Evolutionary conservation across 441 rosid genomes (phyloP).

Genomic region (Cnidoscolus chayamansa): DNA sequence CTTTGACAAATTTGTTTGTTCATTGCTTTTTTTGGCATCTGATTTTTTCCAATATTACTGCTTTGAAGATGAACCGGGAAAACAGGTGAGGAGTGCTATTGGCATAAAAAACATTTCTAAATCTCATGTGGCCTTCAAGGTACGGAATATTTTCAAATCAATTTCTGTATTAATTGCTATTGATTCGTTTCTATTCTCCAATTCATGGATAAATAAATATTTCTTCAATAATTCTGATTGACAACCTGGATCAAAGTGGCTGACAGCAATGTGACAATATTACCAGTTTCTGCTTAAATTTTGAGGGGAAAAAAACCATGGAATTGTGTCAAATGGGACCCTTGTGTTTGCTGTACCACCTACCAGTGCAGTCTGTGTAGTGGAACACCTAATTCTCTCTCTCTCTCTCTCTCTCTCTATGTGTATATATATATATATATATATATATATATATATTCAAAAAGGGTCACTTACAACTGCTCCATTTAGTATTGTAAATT

Average conservation of each 20-base stretch:
- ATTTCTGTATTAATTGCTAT: not conserved
- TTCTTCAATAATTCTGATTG: constrained; percentile 9
- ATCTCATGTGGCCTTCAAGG: constrained; percentile 91
- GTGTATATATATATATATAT: too few relatives aligned
- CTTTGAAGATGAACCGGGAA: constrained; percentile 89
- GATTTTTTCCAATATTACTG: constrained; percentile 24
- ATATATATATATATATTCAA: not conserved
- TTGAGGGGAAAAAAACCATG: not conserved
- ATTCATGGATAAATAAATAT: not conserved
- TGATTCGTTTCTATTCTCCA: not conserved
- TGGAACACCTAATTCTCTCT: not conserved
- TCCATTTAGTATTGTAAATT: not conserved
- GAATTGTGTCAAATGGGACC: constrained; percentile 3
- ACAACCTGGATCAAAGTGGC: not conserved
- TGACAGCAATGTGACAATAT: not conserved
- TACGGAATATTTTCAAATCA: constrained; percentile 25
- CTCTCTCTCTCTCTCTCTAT: too few relatives aligned
- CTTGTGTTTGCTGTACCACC: constrained; percentile 1
- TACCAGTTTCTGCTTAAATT: constrained; percentile 1
- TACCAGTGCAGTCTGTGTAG: not conserved
- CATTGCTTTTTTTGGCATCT: constrained; percentile 21
- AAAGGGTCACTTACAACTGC: not conserved
- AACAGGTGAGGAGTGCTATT: constrained; percentile 91
- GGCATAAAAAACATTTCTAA: constrained; percentile 86
- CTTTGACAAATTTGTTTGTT: not conserved